Base-by-base conservation (phyloP, 768 basidiomycete genomes). In the Panaeolus papilionaceus region DNA sequence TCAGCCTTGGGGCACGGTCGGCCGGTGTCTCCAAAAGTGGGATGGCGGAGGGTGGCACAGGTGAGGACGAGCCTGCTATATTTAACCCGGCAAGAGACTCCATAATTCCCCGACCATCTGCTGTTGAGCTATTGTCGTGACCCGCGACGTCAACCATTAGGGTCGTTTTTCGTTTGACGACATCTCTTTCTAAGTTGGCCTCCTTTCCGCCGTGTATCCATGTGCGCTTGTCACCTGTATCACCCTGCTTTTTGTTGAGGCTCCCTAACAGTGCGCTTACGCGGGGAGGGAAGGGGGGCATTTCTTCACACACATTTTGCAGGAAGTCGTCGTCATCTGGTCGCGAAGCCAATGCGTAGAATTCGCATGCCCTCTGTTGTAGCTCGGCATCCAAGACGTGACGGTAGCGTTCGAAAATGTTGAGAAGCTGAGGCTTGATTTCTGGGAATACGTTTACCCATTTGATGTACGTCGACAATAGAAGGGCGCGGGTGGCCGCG, bases 381-480 rank as follows among this genome's bases (percentile, higher is more conserved):
- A 99, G 84, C 74, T 99, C 98, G 18, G 96, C 91, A 78, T 99
- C 98, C 14, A 99, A 88, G 54, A 98, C 94, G 74, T 97, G 95
- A n/a, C 95, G 90, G 75, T 98, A 99, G 16, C 96, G 94, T 73
- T 98, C 96, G 72, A 99, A 98, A 72, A 99, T 95, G 77, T 91
- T 93, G 76, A 98, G 73, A 37, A 99, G 88, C 71, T 98, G 96
- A 7, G 91, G 86, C 73, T 96, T 98, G 80, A 99, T 98, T 78
- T 99, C 98, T 20, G 98, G 98, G 79, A 99, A 99, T 66, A 99
- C 94, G 76, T 99, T 99, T 70, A 98, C 95, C 97, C 97, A 99
- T 86, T 99, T 99, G 82, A 98, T 92, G 77, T 99, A 99, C 0
- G 98, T 98, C 11, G 98, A 97, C 40, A 99, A 84, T 33, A 99